Percentiles rank a stretch among this genome's conserved stretches.
phyloP scores from a whole-genome alignment of 2,329 filamentous ascomycete species.

The Verticillium klebahnii region DNA sequence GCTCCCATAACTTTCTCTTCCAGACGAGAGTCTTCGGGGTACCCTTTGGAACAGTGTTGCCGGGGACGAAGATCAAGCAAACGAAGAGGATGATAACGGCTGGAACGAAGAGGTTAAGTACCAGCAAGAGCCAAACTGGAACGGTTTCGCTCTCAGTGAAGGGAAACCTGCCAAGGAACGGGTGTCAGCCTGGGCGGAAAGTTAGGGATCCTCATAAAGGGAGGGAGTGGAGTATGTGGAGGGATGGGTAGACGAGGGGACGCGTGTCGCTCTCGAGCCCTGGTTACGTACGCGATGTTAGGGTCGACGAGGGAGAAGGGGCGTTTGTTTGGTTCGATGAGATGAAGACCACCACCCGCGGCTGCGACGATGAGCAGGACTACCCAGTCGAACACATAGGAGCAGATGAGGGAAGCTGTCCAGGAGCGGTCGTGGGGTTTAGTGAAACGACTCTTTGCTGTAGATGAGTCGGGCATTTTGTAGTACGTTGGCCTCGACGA shows the following conservation, averaged over 20 bases:
- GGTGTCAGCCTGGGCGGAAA: not conserved
- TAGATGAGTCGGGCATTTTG: slow-evolving; percentile 26
- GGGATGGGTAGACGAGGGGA: not conserved
- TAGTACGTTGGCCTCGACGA: slow-evolving; percentile 10
- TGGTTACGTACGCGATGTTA: slow-evolving; percentile 59
- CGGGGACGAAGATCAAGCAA: slow-evolving; percentile 67
- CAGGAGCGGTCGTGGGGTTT: slow-evolving; percentile 6
- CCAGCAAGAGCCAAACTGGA: slow-evolving; percentile 56
- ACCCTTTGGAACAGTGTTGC: slow-evolving; percentile 57
- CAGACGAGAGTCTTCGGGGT: slow-evolving; percentile 64
- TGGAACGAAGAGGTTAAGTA: slow-evolving; percentile 62
- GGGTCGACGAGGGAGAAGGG: slow-evolving; percentile 69
- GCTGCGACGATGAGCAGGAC: slow-evolving; percentile 56
- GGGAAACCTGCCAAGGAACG: slow-evolving; percentile 56
- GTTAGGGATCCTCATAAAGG: not conserved
- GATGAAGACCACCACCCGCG: slow-evolving; percentile 55
- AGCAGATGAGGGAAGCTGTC: slow-evolving; percentile 38
- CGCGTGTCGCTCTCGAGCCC: not conserved
- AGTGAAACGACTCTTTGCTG: slow-evolving; percentile 4
- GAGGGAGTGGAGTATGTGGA: not conserved
- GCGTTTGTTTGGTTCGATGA: slow-evolving; percentile 58
- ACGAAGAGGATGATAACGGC: slow-evolving; percentile 64
- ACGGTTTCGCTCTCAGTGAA: slow-evolving; percentile 68
- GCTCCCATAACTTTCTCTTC: slow-evolving; percentile 85
- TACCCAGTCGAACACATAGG: slow-evolving; percentile 73